These are phyloP conservation scores for Sideroxylon spinosum DNA, from an alignment of 179 eudicot species.

Conservation along the genomic window DNA sequence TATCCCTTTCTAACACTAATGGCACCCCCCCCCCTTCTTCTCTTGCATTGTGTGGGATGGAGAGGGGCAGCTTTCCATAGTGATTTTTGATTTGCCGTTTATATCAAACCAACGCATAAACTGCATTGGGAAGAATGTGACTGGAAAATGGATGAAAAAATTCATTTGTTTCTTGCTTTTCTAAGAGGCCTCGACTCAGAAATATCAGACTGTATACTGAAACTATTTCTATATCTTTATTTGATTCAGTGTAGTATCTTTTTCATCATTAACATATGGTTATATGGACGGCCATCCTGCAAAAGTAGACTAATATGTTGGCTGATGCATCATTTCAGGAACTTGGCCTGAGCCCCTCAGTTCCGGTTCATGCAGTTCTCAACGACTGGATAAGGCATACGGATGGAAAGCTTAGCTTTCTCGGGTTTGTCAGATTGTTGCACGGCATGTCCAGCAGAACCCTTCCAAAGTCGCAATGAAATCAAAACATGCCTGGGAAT, in stretches of 20 bases:
- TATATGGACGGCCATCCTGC: too few relatives aligned
- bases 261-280: neutral
- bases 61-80: too few relatives aligned
- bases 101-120: too few relatives aligned
- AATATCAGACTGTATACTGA: neutral
- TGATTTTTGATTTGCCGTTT: too few relatives aligned
- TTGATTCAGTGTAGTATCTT: neutral
- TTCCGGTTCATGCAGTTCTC: conserved; percentile 88
- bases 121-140: too few relatives aligned
- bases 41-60: too few relatives aligned
- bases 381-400: conserved; percentile 87
- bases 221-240: neutral
- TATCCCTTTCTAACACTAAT: too few relatives aligned
- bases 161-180: too few relatives aligned
- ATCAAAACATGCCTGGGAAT: neutral
- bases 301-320: too few relatives aligned
- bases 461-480: conserved; percentile 31
- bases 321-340: conserved; percentile 42
- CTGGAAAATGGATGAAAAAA: too few relatives aligned
- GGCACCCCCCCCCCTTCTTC: too few relatives aligned
- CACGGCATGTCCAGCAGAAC: conserved; percentile 58
- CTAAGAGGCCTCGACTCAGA: neutral
- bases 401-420: conserved; percentile 87
- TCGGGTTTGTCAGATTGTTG: conserved; percentile 72
- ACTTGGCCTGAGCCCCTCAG: conserved; percentile 76